These are phyloP conservation scores for Apiotrichum gracile DNA, from an alignment of 1,284 basidiomycete species.

Conservation along the genomic window DNA sequence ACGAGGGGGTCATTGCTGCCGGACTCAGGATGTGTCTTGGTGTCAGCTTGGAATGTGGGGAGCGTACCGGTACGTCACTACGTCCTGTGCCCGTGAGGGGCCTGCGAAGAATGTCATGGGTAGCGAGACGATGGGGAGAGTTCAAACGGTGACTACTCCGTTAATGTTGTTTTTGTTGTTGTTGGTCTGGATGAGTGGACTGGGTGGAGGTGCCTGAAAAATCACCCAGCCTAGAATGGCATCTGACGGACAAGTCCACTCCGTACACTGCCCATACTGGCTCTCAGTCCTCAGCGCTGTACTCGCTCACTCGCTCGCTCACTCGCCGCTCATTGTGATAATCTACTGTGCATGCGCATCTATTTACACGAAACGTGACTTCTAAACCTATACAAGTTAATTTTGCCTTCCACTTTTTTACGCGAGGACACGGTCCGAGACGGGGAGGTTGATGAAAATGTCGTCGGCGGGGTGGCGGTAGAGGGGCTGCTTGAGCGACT, in stretches of 20 bases:
- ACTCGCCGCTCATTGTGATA: background rate
- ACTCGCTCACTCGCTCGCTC: too few relatives aligned
- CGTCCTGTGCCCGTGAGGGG: background rate
- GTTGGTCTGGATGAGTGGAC: too few relatives aligned
- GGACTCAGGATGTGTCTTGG: constrained; percentile 39
- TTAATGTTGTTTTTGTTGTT: too few relatives aligned
- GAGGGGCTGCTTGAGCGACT: constrained; percentile 81
- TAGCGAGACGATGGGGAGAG: background rate
- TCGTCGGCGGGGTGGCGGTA: constrained; percentile 55
- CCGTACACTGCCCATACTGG: too few relatives aligned
- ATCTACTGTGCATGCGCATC: constrained; percentile 3
- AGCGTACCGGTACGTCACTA: constrained; percentile 8
- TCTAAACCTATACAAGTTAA: background rate
- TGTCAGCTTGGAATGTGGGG: background rate
- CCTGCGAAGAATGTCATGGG: background rate
- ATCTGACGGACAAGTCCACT: too few relatives aligned
- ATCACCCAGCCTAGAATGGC: too few relatives aligned
- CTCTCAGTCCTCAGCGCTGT: too few relatives aligned
- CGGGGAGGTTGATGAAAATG: constrained; percentile 11
- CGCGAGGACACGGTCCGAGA: background rate
- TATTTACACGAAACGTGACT: constrained; percentile 1
- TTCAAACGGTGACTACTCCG: too few relatives aligned
- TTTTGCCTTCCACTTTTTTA: background rate
- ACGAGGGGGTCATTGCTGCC: constrained; percentile 41
- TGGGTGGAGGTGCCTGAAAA: too few relatives aligned